phyloP scores from a whole-genome alignment of 768 basidiomycete species.

The Panaeolus cyanescens region DNA sequence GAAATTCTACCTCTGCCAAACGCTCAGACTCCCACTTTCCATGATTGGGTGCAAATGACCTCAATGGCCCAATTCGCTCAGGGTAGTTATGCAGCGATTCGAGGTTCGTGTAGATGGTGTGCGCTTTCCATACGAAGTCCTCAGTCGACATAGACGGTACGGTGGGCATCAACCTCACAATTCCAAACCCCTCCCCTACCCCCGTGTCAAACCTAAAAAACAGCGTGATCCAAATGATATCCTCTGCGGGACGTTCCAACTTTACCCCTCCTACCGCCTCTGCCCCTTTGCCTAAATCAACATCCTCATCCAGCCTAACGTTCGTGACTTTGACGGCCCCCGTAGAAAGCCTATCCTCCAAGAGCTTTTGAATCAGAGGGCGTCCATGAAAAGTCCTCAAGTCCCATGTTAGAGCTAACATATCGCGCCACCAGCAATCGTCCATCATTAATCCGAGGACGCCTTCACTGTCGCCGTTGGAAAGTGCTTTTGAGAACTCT shows the following conservation, averaged over 20 bases:
- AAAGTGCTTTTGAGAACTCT: constrained; percentile 13
- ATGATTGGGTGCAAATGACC: constrained; percentile 41
- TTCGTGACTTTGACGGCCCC: constrained; percentile 25
- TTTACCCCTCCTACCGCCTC: constrained; percentile 19
- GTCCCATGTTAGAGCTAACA: constrained; percentile 51
- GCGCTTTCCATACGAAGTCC: constrained; percentile 68
- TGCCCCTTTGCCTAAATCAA: too few relatives aligned
- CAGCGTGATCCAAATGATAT: constrained; percentile 47
- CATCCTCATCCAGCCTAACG: constrained; percentile 24
- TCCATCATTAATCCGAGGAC: constrained; percentile 25
- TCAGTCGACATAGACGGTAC: constrained; percentile 6
- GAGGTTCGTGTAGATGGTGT: constrained; percentile 54
- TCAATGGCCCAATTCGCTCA: constrained; percentile 41
- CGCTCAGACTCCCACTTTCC: constrained; percentile 52
- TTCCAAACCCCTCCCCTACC: constrained; percentile 43
- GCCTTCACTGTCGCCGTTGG: constrained; percentile 8
- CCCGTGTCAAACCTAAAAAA: constrained; percentile 51
- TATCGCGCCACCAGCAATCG: constrained; percentile 50
- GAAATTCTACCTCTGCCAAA: too few relatives aligned
- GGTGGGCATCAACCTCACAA: constrained; percentile 53
- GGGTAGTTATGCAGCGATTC: constrained; percentile 45
- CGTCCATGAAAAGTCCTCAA: constrained; percentile 44
- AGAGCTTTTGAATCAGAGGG: constrained; percentile 28
- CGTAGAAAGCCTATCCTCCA: constrained; percentile 25
- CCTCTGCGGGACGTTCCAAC: constrained; percentile 39